These are phyloP conservation scores for Babjeviella inositovora DNA, from an alignment of 805 yeast species.

Conservation along the genomic window DNA sequence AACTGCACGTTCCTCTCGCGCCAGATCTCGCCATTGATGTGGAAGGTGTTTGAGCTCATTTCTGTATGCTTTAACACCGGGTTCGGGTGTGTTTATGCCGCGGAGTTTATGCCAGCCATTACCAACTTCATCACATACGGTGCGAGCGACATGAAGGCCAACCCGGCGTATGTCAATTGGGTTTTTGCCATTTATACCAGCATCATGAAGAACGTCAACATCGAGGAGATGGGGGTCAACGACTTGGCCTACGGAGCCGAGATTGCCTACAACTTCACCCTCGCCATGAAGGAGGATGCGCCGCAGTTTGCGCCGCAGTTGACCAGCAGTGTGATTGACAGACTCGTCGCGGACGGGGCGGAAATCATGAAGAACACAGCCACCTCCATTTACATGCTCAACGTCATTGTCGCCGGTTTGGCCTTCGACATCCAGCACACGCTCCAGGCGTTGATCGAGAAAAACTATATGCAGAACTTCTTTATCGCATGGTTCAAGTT, in stretches of 20 bases:
- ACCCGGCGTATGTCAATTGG: slow-evolving; percentile 27
- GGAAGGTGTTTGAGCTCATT: slow-evolving; percentile 51
- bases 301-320: slow-evolving; percentile 26
- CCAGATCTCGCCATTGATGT: slow-evolving; percentile 50
- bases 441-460: slow-evolving; percentile 28
- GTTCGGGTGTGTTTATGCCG: slow-evolving; percentile 19
- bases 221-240: slow-evolving; percentile 32
- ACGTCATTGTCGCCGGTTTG: slow-evolving; percentile 49
- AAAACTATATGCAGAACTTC: slow-evolving; percentile 26
- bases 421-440: slow-evolving; percentile 43
- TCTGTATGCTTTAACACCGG: slow-evolving; percentile 10
- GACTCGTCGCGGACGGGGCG: slow-evolving; percentile 15
- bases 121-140: slow-evolving; percentile 19
- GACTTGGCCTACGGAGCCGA: slow-evolving; percentile 48
- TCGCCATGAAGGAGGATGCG: slow-evolving; percentile 35
- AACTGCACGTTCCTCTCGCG: slow-evolving; percentile 30
- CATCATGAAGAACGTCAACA: slow-evolving; percentile 9
- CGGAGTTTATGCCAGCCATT: slow-evolving; percentile 19
- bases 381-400: slow-evolving; percentile 32
- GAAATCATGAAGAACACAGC: slow-evolving; percentile 13
- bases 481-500: slow-evolving; percentile 53
- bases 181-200: slow-evolving; percentile 32
- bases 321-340: slow-evolving; percentile 22
- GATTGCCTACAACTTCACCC: slow-evolving; percentile 44
- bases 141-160: slow-evolving; percentile 26